These are phyloP conservation scores for Telfairia occidentalis DNA, from an alignment of 331 rosid genomes.

Conservation along the genomic window DNA sequence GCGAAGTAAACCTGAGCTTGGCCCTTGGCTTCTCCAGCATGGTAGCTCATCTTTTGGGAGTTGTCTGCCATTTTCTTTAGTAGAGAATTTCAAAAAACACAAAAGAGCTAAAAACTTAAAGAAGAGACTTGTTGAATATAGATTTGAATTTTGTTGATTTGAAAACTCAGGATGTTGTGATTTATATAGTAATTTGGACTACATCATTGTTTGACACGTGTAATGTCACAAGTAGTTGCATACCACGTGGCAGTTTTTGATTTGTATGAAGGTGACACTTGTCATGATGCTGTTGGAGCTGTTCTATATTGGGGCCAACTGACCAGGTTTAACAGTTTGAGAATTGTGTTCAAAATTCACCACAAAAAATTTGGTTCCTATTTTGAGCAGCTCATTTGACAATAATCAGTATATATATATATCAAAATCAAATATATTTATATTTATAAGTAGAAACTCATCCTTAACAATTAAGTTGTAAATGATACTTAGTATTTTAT, in stretches of 20 bases:
- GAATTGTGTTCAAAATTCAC: background rate
- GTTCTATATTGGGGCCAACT: background rate
- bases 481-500: too few relatives aligned
- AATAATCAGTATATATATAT: background rate
- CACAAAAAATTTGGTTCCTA: background rate
- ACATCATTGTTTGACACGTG: background rate
- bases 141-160: background rate
- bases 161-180: background rate
- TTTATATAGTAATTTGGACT: background rate
- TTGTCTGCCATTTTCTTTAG: conserved; percentile 11
- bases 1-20: conserved; percentile 32
- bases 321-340: background rate
- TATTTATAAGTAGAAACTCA: background rate
- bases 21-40: conserved; percentile 41
- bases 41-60: conserved; percentile 19
- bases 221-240: background rate
- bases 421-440: too few relatives aligned
- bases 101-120: background rate
- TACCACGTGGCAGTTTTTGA: background rate
- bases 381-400: background rate
- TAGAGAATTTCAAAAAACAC: background rate
- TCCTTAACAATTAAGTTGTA: too few relatives aligned
- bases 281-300: background rate
- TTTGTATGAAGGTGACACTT: background rate
- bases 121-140: background rate